These are phyloP conservation scores for Sporothrix brasiliensis DNA, from an alignment of 2,329 filamentous ascomycete genomes.

Conservation along the genomic window DNA sequence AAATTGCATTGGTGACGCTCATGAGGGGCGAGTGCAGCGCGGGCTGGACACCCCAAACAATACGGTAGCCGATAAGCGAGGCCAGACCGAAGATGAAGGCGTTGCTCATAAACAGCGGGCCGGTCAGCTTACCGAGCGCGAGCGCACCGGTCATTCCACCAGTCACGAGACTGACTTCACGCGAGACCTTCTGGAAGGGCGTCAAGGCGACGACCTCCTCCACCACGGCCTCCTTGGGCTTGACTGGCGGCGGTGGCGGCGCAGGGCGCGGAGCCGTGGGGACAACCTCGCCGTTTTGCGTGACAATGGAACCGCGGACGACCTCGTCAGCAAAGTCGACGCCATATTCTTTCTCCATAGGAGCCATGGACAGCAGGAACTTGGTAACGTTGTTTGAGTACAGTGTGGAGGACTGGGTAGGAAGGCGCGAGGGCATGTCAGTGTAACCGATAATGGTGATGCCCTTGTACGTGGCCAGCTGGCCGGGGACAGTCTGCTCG, in stretches of 20 bases:
- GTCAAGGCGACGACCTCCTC: constrained; percentile 67
- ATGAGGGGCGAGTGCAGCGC: constrained; percentile 87
- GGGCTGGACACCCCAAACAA: constrained; percentile 83
- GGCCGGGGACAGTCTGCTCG: constrained; percentile 74
- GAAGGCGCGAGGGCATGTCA: constrained; percentile 81
- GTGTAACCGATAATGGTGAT: constrained; percentile 89
- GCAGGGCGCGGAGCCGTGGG: constrained; percentile 73
- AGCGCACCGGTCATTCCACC: constrained; percentile 76
- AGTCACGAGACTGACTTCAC: constrained; percentile 74
- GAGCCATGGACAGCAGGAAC: constrained; percentile 78
- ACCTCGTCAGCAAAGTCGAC: constrained; percentile 83
- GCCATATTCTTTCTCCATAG: constrained; percentile 76
- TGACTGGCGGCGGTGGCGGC: constrained; percentile 59
- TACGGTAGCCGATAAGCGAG: constrained; percentile 82
- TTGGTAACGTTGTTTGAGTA: constrained; percentile 96
- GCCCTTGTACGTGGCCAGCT: constrained; percentile 71
- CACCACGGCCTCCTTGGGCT: constrained; percentile 59
- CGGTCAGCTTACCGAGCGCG: constrained; percentile 77
- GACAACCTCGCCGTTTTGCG: constrained; percentile 73
- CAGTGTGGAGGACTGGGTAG: constrained; percentile 84
- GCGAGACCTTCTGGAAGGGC: constrained; percentile 77
- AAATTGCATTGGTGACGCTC: constrained; percentile 93
- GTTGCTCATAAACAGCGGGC: constrained; percentile 85
- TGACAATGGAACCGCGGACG: constrained; percentile 81
- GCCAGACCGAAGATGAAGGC: constrained; percentile 83